A percentile compares a stretch with the other conserved stretches of the same genome.
Evolutionary conservation across 2,329 filamentous ascomycete genomes (phyloP).

Genomic region (Ustulina deusta): DNA sequence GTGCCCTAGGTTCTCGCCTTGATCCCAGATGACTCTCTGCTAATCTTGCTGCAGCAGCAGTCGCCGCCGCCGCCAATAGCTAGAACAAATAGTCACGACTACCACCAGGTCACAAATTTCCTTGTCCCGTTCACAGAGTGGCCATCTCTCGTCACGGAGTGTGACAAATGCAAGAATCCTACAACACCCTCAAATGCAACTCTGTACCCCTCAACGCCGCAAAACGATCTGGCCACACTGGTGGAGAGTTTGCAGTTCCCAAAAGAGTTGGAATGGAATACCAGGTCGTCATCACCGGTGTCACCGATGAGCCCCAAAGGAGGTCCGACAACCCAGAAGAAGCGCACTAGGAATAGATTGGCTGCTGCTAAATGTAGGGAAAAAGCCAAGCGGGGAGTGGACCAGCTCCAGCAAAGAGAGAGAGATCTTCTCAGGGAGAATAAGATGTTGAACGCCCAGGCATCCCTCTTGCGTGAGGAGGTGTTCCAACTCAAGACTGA

Average conservation of each 20-base stretch:
- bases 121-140: constrained; percentile 15
- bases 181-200: not conserved
- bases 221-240: not conserved
- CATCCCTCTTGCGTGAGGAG: constrained; percentile 45
- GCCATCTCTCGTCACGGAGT: not conserved
- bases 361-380: constrained; percentile 67
- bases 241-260: not conserved
- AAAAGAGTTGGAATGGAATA: not conserved
- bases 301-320: constrained; percentile 7
- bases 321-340: constrained; percentile 15
- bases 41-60: constrained; percentile 8
- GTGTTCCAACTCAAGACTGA: constrained; percentile 49
- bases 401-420: constrained; percentile 57
- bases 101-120: not conserved
- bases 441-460: constrained; percentile 43
- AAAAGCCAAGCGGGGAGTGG: constrained; percentile 66
- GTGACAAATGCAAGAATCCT: not conserved
- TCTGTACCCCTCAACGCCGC: constrained; percentile 6
- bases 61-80: not conserved
- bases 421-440: constrained; percentile 45
- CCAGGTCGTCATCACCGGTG: not conserved
- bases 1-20: not conserved
- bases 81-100: constrained; percentile 1
- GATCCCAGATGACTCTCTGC: not conserved
- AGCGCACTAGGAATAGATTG: constrained; percentile 60